Evolutionary conservation across 1,284 basidiomycete genomes (phyloP).

Genomic region (Schizophyllum commune): DNA sequence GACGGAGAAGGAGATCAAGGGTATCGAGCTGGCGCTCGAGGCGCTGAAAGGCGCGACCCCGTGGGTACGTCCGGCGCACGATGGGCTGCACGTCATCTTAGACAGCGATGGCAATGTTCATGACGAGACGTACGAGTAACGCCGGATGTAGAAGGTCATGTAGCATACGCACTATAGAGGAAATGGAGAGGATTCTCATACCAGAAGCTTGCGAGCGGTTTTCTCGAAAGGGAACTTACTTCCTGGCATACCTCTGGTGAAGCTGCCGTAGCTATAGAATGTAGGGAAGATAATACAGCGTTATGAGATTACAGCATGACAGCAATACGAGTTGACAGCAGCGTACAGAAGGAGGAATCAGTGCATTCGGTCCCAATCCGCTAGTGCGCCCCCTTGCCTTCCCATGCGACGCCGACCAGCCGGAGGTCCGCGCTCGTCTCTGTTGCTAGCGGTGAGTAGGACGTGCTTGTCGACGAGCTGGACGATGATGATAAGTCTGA

Average conservation of each 20-base stretch:
- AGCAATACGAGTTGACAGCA: background rate
- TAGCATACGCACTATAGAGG: background rate
- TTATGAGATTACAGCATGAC: background rate
- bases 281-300: background rate
- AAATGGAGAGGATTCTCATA: too few relatives aligned
- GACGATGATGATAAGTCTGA: conserved; percentile 6
- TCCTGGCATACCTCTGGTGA: too few relatives aligned
- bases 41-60: conserved; percentile 29
- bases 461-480: conserved; percentile 68
- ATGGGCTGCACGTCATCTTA: conserved; percentile 52
- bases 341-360: conserved; percentile 12
- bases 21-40: conserved; percentile 33
- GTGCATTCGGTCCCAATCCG: conserved; percentile 47
- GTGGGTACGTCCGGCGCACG: conserved; percentile 67
- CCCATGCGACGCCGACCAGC: conserved; percentile 40
- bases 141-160: background rate
- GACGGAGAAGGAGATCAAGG: conserved; percentile 32
- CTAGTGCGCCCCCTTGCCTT: conserved; percentile 30
- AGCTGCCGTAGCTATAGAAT: too few relatives aligned
- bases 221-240: too few relatives aligned
- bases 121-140: conserved; percentile 39
- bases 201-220: too few relatives aligned
- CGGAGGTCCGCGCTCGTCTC: conserved; percentile 35
- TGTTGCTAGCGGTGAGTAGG: conserved; percentile 36
- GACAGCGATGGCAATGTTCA: conserved; percentile 29